Evolutionary conservation across 2,329 filamentous ascomycete genomes (phyloP).

Genomic region (Thielaviopsis ethacetica): DNA sequence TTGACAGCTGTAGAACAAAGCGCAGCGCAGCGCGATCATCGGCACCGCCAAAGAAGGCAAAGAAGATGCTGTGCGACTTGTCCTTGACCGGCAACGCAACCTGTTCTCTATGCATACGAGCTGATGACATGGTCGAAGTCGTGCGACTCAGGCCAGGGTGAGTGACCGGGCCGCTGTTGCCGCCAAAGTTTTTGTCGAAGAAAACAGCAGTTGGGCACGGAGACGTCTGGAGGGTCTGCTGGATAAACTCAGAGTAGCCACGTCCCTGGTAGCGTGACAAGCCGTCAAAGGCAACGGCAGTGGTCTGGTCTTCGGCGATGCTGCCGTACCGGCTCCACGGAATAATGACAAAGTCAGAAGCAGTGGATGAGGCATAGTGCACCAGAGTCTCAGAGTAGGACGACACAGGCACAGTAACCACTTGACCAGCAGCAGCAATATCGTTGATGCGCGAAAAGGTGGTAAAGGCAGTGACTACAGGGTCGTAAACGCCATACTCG

Average conservation of each 20-base stretch:
- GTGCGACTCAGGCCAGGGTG: slow-evolving; percentile 19
- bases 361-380: slow-evolving; percentile 51
- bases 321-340: slow-evolving; percentile 80
- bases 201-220: slow-evolving; percentile 60
- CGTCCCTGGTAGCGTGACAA: slow-evolving; percentile 8
- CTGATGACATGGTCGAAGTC: slow-evolving; percentile 42
- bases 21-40: slow-evolving; percentile 70
- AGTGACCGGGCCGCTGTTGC: neutral
- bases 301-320: slow-evolving; percentile 45
- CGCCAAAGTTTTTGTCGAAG: slow-evolving; percentile 42
- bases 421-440: slow-evolving; percentile 64
- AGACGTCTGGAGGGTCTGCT: slow-evolving; percentile 44
- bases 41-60: slow-evolving; percentile 69
- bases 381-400: slow-evolving; percentile 66
- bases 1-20: slow-evolving; percentile 69
- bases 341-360: slow-evolving; percentile 60
- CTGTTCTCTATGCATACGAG: slow-evolving; percentile 37
- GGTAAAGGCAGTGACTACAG: slow-evolving; percentile 80
- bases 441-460: slow-evolving; percentile 76
- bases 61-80: slow-evolving; percentile 66
- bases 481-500: slow-evolving; percentile 46
- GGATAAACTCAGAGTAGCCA: slow-evolving; percentile 59
- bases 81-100: slow-evolving; percentile 42
- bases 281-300: neutral
- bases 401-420: slow-evolving; percentile 61